These are phyloP conservation scores for Boletus bicolor DNA, from an alignment of 768 basidiomycete genomes.

Conservation along the genomic window DNA sequence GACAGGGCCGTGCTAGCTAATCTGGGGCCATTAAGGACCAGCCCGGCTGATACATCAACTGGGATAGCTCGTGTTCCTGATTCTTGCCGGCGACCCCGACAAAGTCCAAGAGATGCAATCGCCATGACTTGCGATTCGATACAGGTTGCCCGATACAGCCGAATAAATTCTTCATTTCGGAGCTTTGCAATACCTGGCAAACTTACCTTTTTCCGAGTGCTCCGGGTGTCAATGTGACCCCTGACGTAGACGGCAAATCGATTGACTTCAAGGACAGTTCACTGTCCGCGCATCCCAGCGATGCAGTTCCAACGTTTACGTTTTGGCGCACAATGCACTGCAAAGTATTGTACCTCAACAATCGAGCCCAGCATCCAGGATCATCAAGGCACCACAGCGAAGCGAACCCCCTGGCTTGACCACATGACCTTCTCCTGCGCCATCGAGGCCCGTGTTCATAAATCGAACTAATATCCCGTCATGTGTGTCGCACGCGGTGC, in stretches of 20 bases:
- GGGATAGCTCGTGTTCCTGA: neutral
- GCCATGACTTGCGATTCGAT: neutral
- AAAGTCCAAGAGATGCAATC: neutral
- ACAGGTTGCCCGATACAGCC: neutral
- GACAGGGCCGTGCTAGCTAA: neutral
- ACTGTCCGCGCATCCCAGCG: neutral
- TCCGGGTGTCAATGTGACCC: neutral
- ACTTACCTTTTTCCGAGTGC: neutral
- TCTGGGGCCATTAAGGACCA: neutral
- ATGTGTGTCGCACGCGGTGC: neutral
- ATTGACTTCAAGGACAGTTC: neutral
- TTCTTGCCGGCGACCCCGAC: neutral
- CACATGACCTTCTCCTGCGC: neutral
- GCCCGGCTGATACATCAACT: too few relatives aligned
- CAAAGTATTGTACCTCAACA: neutral
- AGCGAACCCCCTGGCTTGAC: neutral
- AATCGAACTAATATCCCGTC: neutral
- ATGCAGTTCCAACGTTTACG: neutral
- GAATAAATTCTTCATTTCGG: neutral
- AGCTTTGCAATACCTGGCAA: neutral
- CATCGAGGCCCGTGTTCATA: neutral
- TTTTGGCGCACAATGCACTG: neutral
- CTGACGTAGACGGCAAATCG: neutral
- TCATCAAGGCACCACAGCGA: constrained; percentile 3
- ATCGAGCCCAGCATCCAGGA: neutral